Evolutionary conservation across 805 yeast genomes (phyloP), one percentile per base, ranked within the genome.

Genomic region (Torulaspora gathmanii): DNA sequence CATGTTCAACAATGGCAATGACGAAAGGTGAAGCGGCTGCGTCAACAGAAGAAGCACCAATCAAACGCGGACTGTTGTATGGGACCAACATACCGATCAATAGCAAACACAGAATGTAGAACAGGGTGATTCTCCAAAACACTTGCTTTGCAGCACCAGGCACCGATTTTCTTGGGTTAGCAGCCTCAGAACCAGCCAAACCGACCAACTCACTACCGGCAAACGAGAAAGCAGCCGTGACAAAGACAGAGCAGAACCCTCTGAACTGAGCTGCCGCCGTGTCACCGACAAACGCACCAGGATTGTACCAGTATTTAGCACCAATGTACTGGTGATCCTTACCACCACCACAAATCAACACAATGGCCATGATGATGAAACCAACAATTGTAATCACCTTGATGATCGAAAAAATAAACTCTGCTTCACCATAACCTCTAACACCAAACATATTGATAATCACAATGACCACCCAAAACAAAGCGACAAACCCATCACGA

Each of bases 21-120:
- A 84, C 91, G 54, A 84, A 84, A 12, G 93, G 91, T 12, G 90
- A 83, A 10, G 88, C 85, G 12, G 80, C 66, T 35, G 83, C 83
- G 51, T 77, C 79, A 42, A 74, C 78, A 38, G 70, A 74, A 37
- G 74, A 62, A 25, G 75, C 69, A 46, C 77, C 76, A 44, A 75
- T 65, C 50, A 73, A 64, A 49, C 77, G 63, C 8, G 60, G 50
- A 45, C 73, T 73, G 35, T 58, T 64, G 43, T 69, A 70, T 30
- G 79, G 75, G 38, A 77, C 80, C 46, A 77, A 58, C 15, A 73
- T 55, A 4, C 79, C 76, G 36, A 76, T 61, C 42, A 77, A 49
- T 7, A 70, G 61, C 42, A 75, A 57, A n/a, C 75, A 67, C 25
- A 71, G 61, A 37, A 75, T 55, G 57, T 75, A 77, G 54, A 75